Percentiles rank a stretch among this genome's conserved stretches.
Evolutionary conservation across 306 rosid species (phyloP).

Genomic region (Urtica urens): DNA sequence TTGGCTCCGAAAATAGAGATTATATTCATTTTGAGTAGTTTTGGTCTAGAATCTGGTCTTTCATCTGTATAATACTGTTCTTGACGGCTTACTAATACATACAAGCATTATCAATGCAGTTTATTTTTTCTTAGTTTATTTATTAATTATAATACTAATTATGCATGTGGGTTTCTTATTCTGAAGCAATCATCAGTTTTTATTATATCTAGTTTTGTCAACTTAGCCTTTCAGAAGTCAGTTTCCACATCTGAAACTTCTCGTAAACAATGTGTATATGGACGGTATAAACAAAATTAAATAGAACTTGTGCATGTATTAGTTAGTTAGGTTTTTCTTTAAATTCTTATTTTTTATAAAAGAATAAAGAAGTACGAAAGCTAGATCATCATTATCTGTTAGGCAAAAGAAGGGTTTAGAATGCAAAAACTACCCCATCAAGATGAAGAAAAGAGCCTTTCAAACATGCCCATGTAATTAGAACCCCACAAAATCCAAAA

Average conservation of each 20-base stretch:
- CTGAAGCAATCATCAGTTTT: background rate
- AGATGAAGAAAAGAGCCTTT: constrained; percentile 1
- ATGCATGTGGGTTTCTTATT: background rate
- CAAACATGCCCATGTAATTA: constrained; percentile 3
- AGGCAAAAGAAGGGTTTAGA: background rate
- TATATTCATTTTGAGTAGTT: no score
- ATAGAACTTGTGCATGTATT: background rate
- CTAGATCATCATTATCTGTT: constrained; percentile 5
- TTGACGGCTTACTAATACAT: background rate
- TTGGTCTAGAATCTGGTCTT: constrained; percentile 1
- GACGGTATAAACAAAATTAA: no score
- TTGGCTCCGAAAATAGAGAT: no score
- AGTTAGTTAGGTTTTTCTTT: background rate
- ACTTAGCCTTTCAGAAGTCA: constrained; percentile 9
- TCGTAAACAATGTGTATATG: background rate
- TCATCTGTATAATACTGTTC: constrained; percentile 1
- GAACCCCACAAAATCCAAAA: constrained; percentile 5
- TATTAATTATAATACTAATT: no score
- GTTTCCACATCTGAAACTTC: constrained; percentile 6
- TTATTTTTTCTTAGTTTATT: background rate
- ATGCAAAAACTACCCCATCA: constrained; percentile 16
- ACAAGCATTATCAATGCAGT: background rate
- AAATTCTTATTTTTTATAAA: background rate
- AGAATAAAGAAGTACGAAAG: background rate
- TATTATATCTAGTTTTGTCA: constrained; percentile 13